A percentile compares a stretch with the other conserved stretches of the same genome.
These are phyloP conservation scores for Coemansia sp. DNA, from an alignment of 192 early-diverging fungal species.

Conservation along the genomic window DNA sequence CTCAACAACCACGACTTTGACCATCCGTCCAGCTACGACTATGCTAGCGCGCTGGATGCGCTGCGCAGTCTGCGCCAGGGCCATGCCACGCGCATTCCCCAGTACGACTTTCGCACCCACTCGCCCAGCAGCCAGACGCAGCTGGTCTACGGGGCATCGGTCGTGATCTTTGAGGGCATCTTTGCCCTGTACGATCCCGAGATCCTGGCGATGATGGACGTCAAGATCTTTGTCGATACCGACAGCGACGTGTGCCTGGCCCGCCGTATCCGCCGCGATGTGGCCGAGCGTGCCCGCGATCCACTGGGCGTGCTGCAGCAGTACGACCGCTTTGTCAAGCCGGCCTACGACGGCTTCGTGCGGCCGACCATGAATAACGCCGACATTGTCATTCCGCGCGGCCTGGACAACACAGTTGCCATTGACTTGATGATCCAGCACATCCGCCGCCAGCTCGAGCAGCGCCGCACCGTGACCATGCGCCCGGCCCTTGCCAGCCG, in stretches of 20 bases:
- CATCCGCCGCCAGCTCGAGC: conserved; percentile 75
- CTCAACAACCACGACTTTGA: conserved; percentile 86
- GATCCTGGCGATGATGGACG: conserved; percentile 76
- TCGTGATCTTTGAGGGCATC: conserved; percentile 96
- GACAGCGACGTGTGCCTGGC: conserved; percentile 90
- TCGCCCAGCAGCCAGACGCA: conserved; percentile 60
- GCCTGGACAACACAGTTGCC: conserved; percentile 83
- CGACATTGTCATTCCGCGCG: conserved; percentile 90
- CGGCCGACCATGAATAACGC: conserved; percentile 90
- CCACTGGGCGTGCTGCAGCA: conserved; percentile 80
- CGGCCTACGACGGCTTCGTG: conserved; percentile 86
- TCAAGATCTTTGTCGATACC: conserved; percentile 91
- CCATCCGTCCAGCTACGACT: conserved; percentile 88
- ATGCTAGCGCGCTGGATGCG: conserved; percentile 62
- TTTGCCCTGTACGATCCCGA: conserved; percentile 87
- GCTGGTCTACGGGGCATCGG: conserved; percentile 86
- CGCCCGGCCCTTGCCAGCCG: conserved; percentile 28
- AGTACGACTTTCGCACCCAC: conserved; percentile 89
- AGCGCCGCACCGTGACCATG: conserved; percentile 48
- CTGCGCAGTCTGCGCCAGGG: conserved; percentile 75
- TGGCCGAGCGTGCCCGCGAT: conserved; percentile 83
- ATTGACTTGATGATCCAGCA: conserved; percentile 91
- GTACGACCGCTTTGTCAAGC: conserved; percentile 91
- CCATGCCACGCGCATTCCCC: conserved; percentile 71
- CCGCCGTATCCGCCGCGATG: conserved; percentile 83